Conservation (phyloP, 164 flowering plant genomes). For the Platanus orientalis region DNA sequence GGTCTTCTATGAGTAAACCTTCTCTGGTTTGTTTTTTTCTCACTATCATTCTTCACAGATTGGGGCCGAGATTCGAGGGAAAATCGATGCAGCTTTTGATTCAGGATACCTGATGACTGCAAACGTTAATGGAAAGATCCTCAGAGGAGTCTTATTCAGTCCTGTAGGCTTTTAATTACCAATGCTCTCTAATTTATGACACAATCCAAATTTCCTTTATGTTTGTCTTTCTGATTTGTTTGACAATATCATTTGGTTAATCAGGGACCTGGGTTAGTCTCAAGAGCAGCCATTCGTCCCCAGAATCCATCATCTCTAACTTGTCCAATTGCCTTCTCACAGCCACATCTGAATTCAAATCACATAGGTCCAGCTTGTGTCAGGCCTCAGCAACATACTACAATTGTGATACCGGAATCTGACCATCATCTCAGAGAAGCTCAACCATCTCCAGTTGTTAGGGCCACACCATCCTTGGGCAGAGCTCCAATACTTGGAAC, state of each 20-base stretch:
- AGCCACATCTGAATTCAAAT: conserved; percentile 23
- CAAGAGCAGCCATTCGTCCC: conserved; percentile 26
- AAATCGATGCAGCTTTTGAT: conserved; percentile 85
- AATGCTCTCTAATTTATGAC: not conserved
- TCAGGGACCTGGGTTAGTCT: conserved; percentile 47
- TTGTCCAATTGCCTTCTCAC: conserved; percentile 16
- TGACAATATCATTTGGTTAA: not conserved
- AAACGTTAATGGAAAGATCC: conserved; percentile 67
- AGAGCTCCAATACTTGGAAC: conserved; percentile 31
- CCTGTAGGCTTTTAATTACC: conserved; percentile 56
- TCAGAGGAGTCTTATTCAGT: conserved; percentile 79
- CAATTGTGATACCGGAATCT: conserved; percentile 21
- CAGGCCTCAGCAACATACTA: conserved; percentile 27
- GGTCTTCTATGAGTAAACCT: not conserved
- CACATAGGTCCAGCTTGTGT: conserved; percentile 4
- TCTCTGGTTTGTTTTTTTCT: not conserved
- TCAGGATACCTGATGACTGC: conserved; percentile 96
- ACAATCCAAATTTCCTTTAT: too few species aligned
- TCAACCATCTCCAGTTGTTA: conserved; percentile 26
- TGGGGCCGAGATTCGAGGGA: conserved; percentile 85
- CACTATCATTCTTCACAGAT: conserved; percentile 35
- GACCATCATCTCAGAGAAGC: conserved; percentile 19
- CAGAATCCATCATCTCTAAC: conserved; percentile 17
- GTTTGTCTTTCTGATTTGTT: not conserved
- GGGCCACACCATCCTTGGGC: conserved; percentile 19